Evolutionary conservation across 306 rosid genomes (phyloP), one percentile per base, ranked within the genome.

Genomic region (Corylus avellana): DNA sequence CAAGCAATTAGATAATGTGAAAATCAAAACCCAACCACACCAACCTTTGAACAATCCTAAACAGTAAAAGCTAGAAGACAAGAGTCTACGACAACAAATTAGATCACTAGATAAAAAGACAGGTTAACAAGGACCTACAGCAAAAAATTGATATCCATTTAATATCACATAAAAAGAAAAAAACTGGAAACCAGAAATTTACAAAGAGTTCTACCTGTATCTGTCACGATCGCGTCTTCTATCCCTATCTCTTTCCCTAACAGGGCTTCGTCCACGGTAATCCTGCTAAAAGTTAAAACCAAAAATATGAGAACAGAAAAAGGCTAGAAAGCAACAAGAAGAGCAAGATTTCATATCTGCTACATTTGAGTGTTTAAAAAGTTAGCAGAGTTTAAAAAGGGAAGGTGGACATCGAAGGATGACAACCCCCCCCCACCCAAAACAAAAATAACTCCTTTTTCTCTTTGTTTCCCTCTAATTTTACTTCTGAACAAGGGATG

Each of bases 211-310:
- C 35, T 70, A 91, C 99, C 97, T 96, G 90, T 93, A 78, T 90
- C 98, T 90, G 88, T 93, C 93, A 86, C 89, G 84, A 62, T 93
- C 99, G 0, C 90, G 96, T 85, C 97, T 91, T 84, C 97, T 93
- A 75, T 90, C 97, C 85, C 94, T 86, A 68, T 96, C 97, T 79
- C 98, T 90, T 79, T 91, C 98, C 84, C 93, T 88, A 16, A 74
- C 78, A 77, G 98, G 99, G 72, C 99, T 96, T 78, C 96, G 87
- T 22, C 97, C 99, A 72, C 90, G 98, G 76, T 93, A 82, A 61
- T 91, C 94, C 94, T 89, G 87, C 64, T 47, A 74, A 77, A 71
- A 58, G 74, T 57, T 14, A 79, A 50, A 75, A 22, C 67, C 35
- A 32, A 72, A 67, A 72, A 67, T 18, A 81, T 71, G 73, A 59